These are phyloP conservation scores for Leucocoprinus birnbaumii DNA, from an alignment of 768 basidiomycete species.

Conservation along the genomic window DNA sequence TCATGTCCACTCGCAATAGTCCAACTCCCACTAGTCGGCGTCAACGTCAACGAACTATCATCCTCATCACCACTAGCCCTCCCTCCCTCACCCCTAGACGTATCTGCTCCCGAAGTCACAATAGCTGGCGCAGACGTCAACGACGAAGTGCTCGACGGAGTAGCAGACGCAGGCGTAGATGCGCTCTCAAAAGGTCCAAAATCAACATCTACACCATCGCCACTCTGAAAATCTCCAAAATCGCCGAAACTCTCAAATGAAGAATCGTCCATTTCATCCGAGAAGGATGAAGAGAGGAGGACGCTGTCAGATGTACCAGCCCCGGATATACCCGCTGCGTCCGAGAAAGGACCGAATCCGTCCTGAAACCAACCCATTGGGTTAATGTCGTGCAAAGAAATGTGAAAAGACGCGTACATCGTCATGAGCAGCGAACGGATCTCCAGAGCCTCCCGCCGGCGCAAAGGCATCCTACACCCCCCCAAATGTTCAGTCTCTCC, in stretches of 20 bases:
- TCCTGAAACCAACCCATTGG: constrained; percentile 34
- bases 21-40: constrained; percentile 65
- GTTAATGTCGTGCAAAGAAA: background rate
- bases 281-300: constrained; percentile 48
- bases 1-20: constrained; percentile 49
- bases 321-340: constrained; percentile 42
- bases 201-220: constrained; percentile 19
- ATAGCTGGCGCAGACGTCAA: too few species aligned
- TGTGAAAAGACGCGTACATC: constrained; percentile 38
- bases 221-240: constrained; percentile 76
- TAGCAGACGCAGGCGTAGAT: background rate
- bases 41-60: constrained; percentile 3
- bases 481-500: background rate
- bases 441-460: constrained; percentile 31
- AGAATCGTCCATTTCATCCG: constrained; percentile 62
- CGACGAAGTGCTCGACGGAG: background rate
- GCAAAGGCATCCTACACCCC: constrained; percentile 48
- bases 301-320: constrained; percentile 45
- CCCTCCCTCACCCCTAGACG: background rate
- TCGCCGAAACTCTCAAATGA: constrained; percentile 78
- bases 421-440: constrained; percentile 50
- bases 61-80: background rate
- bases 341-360: constrained; percentile 81
- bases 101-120: background rate
- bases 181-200: constrained; percentile 8